phyloP scores from a whole-genome alignment of 345 rosid genomes.

The Aquilaria sinensis region DNA sequence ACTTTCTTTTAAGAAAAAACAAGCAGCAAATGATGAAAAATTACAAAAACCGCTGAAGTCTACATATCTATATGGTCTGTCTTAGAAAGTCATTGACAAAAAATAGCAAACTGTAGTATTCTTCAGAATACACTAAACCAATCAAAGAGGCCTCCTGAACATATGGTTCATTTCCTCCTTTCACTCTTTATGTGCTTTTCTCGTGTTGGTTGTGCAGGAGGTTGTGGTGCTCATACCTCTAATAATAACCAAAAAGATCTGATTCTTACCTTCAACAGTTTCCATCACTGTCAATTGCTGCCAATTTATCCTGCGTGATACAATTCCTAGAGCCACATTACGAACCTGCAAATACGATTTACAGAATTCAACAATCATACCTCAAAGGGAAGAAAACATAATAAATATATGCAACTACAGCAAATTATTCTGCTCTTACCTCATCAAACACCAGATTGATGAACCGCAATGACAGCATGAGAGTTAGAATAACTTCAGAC shows the following conservation, averaged over 20 bases:
- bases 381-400: background rate
- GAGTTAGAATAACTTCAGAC: conserved; percentile 80
- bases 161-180: background rate
- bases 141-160: background rate
- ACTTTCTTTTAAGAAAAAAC: too few species aligned
- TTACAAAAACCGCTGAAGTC: too few species aligned
- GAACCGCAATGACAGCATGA: conserved; percentile 83
- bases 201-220: too few species aligned
- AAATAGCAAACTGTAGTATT: background rate
- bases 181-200: too few species aligned
- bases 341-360: conserved; percentile 45
- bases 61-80: too few species aligned
- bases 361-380: background rate
- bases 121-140: background rate
- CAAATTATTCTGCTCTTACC: conserved; percentile 30
- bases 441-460: conserved; percentile 86
- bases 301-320: conserved; percentile 93
- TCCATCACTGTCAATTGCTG: conserved; percentile 66
- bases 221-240: too few species aligned
- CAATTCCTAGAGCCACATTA: conserved; percentile 80
- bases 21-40: too few species aligned
- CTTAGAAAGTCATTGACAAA: background rate
- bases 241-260: background rate
- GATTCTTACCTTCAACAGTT: conserved; percentile 67
- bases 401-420: too few species aligned